These are phyloP conservation scores for Russula compacta DNA, from an alignment of 768 basidiomycete genomes.

Conservation along the genomic window DNA sequence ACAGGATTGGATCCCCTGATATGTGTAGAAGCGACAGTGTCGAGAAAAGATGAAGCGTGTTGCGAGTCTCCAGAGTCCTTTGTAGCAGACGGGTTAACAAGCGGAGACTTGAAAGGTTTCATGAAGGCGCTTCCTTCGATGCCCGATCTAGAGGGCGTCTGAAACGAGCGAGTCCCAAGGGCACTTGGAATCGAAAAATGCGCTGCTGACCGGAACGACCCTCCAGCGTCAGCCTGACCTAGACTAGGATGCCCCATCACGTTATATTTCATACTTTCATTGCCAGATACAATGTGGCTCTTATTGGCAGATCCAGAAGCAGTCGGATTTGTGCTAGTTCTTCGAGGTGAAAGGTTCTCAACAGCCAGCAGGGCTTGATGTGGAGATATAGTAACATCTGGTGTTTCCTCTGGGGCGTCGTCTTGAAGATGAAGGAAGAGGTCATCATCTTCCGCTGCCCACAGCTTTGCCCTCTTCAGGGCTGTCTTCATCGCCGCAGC, in stretches of 20 bases:
- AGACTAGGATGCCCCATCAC: neutral
- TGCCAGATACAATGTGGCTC: neutral
- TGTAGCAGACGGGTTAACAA: neutral
- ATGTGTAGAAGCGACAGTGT: constrained; percentile 2
- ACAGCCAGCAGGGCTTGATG: neutral
- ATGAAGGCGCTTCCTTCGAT: neutral
- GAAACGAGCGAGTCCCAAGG: neutral
- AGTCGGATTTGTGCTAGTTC: neutral
- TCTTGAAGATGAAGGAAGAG: neutral
- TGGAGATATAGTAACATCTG: neutral
- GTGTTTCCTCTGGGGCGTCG: neutral
- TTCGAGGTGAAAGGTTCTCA: neutral
- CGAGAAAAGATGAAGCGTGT: neutral
- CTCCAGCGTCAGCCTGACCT: neutral
- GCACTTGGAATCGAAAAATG: neutral
- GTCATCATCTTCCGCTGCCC: constrained; percentile 14
- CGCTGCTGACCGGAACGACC: neutral
- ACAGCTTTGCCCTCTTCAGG: constrained; percentile 3
- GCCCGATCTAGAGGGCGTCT: neutral
- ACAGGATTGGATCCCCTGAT: neutral
- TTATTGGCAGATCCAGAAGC: neutral
- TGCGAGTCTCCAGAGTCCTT: neutral
- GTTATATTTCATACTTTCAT: neutral
- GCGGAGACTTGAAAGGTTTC: constrained; percentile 16
- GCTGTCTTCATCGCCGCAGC: constrained; percentile 6